Conservation (phyloP, 2,329 filamentous ascomycete species). For the Fusarium nematophilum region DNA sequence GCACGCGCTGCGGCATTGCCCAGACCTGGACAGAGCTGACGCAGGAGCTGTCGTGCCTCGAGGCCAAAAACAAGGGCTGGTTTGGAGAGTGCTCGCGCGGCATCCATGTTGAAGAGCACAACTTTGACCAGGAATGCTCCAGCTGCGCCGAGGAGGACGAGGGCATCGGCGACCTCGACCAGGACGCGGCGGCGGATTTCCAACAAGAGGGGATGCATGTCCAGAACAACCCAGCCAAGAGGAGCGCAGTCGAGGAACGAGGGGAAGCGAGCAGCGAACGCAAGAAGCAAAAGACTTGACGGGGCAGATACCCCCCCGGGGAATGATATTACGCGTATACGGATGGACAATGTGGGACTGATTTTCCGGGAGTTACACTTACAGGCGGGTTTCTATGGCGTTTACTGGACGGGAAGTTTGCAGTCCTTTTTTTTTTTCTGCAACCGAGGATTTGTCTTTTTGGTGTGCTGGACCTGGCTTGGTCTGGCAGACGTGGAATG, state of each 20-base stretch:
- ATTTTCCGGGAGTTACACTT: background rate
- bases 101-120: conserved; percentile 55
- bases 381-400: conserved; percentile 21
- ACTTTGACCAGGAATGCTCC: conserved; percentile 61
- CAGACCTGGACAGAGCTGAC: conserved; percentile 58
- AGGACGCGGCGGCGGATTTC: conserved; percentile 34
- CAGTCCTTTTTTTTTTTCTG: too few species aligned
- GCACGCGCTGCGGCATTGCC: conserved; percentile 54
- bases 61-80: conserved; percentile 60
- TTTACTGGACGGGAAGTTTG: too few species aligned
- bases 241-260: conserved; percentile 35
- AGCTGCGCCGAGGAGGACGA: conserved; percentile 56
- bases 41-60: conserved; percentile 60
- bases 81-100: conserved; percentile 59
- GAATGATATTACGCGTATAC: background rate
- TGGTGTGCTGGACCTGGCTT: conserved; percentile 1
- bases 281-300: conserved; percentile 49
- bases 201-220: conserved; percentile 11
- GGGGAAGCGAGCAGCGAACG: conserved; percentile 27
- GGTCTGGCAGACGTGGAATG: background rate
- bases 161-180: conserved; percentile 55
- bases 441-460: too few species aligned
- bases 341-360: background rate
- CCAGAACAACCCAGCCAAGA: conserved; percentile 29
- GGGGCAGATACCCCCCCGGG: background rate